Conservation (phyloP, 1,139 yeast genomes). For the Lodderomyces jiufengensis region DNA sequence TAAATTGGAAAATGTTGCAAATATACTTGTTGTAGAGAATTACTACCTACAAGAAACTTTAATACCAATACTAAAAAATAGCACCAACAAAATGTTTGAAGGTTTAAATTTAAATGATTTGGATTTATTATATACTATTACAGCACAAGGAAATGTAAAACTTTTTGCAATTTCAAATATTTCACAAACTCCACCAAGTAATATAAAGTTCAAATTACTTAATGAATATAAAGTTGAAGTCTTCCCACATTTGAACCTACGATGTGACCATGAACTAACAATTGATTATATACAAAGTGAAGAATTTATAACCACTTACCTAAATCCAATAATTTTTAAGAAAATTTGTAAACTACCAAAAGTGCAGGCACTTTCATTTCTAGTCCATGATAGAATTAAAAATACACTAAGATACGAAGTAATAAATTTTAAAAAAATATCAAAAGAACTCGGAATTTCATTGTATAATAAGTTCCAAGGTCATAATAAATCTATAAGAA, state of each 20-base stretch:
- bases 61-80: slow-evolving; percentile 7
- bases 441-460: slow-evolving; percentile 6
- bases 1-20: slow-evolving; percentile 37
- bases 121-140: slow-evolving; percentile 58
- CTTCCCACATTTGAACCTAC: slow-evolving; percentile 14
- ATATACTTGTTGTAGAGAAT: slow-evolving; percentile 56
- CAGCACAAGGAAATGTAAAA: slow-evolving; percentile 41
- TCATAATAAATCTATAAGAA: slow-evolving; percentile 74
- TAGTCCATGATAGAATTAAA: slow-evolving; percentile 40
- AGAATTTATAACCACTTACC: slow-evolving; percentile 15
- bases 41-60: slow-evolving; percentile 31
- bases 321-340: slow-evolving; percentile 26
- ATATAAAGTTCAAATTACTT: slow-evolving; percentile 24
- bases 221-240: slow-evolving; percentile 1
- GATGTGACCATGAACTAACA: slow-evolving; percentile 5
- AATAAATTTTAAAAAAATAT: slow-evolving; percentile 17
- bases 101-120: slow-evolving; percentile 17
- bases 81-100: slow-evolving; percentile 5
- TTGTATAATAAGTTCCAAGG: slow-evolving; percentile 66
- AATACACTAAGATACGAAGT: slow-evolving; percentile 31
- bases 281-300: slow-evolving; percentile 11
- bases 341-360: slow-evolving; percentile 17
- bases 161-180: slow-evolving; percentile 52
- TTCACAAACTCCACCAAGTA: slow-evolving; percentile 45
- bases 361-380: slow-evolving; percentile 19